These are phyloP conservation scores for Allantophomopsis lycopodina DNA, from an alignment of 2,329 filamentous ascomycete species.

Conservation along the genomic window DNA sequence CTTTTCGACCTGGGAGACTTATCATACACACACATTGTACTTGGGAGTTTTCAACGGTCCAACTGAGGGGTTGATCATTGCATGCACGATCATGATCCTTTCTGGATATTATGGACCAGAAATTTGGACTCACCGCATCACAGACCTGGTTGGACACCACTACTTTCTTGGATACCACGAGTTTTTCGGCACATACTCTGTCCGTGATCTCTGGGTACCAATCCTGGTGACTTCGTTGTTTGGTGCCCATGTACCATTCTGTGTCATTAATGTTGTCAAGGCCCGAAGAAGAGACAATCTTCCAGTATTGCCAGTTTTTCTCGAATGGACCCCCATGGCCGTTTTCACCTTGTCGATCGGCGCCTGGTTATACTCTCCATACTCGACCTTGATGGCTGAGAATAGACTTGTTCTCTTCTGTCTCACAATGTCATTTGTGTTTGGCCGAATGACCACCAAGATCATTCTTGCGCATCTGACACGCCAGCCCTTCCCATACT, in stretches of 20 bases:
- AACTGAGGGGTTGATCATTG: slow-evolving; percentile 87
- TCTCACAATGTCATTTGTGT: slow-evolving; percentile 89
- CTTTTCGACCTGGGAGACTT: slow-evolving; percentile 99
- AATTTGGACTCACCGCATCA: slow-evolving; percentile 71
- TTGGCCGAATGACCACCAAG: slow-evolving; percentile 96
- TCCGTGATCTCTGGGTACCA: slow-evolving; percentile 80
- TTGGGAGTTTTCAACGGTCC: slow-evolving; percentile 95
- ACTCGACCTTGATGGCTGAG: slow-evolving; percentile 66
- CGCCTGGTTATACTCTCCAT: slow-evolving; percentile 80
- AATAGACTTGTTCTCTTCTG: slow-evolving; percentile 91
- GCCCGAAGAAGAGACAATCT: slow-evolving; percentile 61
- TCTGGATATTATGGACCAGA: slow-evolving; percentile 80
- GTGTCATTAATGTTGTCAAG: slow-evolving; percentile 71
- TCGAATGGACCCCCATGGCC: slow-evolving; percentile 87
- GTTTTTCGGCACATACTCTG: slow-evolving; percentile 55
- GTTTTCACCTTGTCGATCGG: slow-evolving; percentile 64
- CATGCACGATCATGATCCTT: slow-evolving; percentile 70
- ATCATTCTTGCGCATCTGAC: slow-evolving; percentile 96
- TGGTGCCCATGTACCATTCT: slow-evolving; percentile 71
- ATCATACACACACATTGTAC: slow-evolving; percentile 94
- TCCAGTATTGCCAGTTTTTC: slow-evolving; percentile 68
- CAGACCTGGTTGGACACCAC: slow-evolving; percentile 49
- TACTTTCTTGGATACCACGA: slow-evolving; percentile 37
- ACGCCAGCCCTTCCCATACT: slow-evolving; percentile 87
- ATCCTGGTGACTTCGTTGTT: slow-evolving; percentile 53